These are phyloP conservation scores for Calocera cornea DNA, from an alignment of 768 basidiomycete species.

Conservation along the genomic window DNA sequence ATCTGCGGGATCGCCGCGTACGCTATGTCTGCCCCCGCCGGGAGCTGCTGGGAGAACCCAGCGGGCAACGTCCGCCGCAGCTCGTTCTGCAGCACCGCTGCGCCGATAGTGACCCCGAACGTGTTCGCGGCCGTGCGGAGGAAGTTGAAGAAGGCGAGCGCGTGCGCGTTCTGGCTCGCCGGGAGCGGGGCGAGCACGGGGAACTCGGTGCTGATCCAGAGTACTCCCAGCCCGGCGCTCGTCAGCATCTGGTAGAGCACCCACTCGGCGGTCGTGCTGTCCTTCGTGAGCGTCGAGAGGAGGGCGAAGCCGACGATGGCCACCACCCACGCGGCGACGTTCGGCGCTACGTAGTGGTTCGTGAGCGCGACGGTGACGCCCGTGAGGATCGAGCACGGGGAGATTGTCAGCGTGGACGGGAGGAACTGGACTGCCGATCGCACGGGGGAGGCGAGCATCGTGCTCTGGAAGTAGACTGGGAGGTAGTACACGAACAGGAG, in stretches of 20 bases:
- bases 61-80: slow-evolving; percentile 32
- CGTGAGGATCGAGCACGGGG: slow-evolving; percentile 8
- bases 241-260: not conserved
- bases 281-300: not conserved
- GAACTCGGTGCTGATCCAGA: slow-evolving; percentile 17
- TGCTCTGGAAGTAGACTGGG: slow-evolving; percentile 20
- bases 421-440: not conserved
- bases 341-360: not conserved
- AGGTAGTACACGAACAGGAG: slow-evolving; percentile 14
- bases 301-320: not conserved
- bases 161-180: slow-evolving; percentile 14
- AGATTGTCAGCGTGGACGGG: slow-evolving; percentile 11
- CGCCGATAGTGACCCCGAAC: slow-evolving; percentile 41
- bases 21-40: slow-evolving; percentile 29
- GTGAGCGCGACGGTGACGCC: not conserved
- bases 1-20: slow-evolving; percentile 39
- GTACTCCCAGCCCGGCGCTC: not conserved
- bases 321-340: not conserved
- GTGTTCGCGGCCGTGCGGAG: slow-evolving; percentile 24
- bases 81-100: slow-evolving; percentile 39
- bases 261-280: not conserved
- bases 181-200: slow-evolving; percentile 21
- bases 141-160: slow-evolving; percentile 16
- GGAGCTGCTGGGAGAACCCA: slow-evolving; percentile 26
- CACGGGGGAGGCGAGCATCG: slow-evolving; percentile 11